Conservation (phyloP, 768 basidiomycete species). For the Crepidotus variabilis region DNA sequence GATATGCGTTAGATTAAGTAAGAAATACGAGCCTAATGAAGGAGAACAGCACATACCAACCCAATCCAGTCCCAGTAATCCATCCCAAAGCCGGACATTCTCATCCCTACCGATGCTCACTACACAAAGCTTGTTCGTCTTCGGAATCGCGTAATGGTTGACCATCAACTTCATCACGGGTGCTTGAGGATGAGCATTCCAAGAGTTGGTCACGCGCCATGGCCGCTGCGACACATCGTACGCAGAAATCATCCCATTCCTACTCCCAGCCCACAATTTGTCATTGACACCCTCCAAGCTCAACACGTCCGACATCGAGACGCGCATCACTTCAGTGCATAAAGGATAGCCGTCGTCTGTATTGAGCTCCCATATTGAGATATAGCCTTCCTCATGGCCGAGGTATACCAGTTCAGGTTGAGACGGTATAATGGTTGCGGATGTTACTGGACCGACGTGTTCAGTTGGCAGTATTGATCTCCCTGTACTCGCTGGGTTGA, state of each 20-base stretch:
- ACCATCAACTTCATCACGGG: conserved; percentile 64
- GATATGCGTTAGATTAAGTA: neutral
- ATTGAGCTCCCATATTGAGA: conserved; percentile 74
- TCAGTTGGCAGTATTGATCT: conserved; percentile 59
- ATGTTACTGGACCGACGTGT: conserved; percentile 78
- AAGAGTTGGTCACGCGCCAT: conserved; percentile 85
- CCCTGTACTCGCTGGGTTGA: conserved; percentile 52
- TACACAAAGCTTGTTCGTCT: conserved; percentile 64
- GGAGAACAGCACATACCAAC: conserved; percentile 58
- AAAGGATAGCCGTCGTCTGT: conserved; percentile 52
- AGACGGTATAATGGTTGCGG: conserved; percentile 71
- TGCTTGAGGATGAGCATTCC: conserved; percentile 73
- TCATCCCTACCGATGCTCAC: conserved; percentile 76
- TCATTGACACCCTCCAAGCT: conserved; percentile 82
- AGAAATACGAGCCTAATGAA: conserved; percentile 1
- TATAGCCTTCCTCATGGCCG: conserved; percentile 88
- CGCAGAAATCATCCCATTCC: conserved; percentile 78
- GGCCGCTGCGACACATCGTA: conserved; percentile 74
- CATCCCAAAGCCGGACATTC: conserved; percentile 82
- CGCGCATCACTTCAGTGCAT: conserved; percentile 76
- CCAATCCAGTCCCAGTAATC: conserved; percentile 79
- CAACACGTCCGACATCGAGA: conserved; percentile 78
- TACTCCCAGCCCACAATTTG: conserved; percentile 81
- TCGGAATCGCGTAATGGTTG: conserved; percentile 73
- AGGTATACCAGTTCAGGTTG: conserved; percentile 69